A percentile compares a stretch with the other conserved stretches of the same genome.
phyloP scores from a whole-genome alignment of 1,284 basidiomycete genomes.

The Fomitiporia mediterranea region DNA sequence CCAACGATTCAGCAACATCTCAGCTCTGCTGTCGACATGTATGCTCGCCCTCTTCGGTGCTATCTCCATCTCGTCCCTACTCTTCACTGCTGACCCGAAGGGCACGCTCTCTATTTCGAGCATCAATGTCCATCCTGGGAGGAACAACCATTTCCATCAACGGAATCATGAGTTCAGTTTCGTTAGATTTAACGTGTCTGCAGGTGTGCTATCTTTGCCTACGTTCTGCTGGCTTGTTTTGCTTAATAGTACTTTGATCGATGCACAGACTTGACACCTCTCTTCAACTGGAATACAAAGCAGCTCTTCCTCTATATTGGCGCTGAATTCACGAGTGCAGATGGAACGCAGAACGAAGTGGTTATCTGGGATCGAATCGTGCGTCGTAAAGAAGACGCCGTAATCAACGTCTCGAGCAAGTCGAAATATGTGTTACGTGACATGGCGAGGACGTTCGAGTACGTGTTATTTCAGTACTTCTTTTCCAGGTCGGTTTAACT shows the following conservation, averaged over 20 bases:
- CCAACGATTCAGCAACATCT: slow-evolving; percentile 67
- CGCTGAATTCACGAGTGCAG: slow-evolving; percentile 69
- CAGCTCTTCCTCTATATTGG: slow-evolving; percentile 83
- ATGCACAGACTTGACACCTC: slow-evolving; percentile 61
- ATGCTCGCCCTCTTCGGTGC: slow-evolving; percentile 71
- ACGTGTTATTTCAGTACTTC: slow-evolving; percentile 30
- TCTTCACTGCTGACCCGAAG: slow-evolving; percentile 56
- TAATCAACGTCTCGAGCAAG: slow-evolving; percentile 53
- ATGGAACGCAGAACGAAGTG: slow-evolving; percentile 78
- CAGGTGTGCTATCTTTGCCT: slow-evolving; percentile 45
- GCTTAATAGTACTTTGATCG: slow-evolving; percentile 1
- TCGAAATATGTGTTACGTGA: slow-evolving; percentile 88
- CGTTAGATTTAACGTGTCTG: slow-evolving; percentile 72
- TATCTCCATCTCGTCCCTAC: slow-evolving; percentile 65
- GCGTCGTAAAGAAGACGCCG: slow-evolving; percentile 68
- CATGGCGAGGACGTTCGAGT: slow-evolving; percentile 75
- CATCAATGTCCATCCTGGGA: slow-evolving; percentile 61
- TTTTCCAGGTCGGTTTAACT: slow-evolving; percentile 16
- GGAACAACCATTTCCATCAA: slow-evolving; percentile 49
- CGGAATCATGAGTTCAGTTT: slow-evolving; percentile 69
- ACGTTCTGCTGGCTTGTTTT: not conserved
- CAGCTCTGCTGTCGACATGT: slow-evolving; percentile 73
- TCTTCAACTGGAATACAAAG: slow-evolving; percentile 95
- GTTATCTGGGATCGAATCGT: slow-evolving; percentile 93
- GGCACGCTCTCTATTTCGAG: slow-evolving; percentile 54